Evolutionary conservation across 2,329 filamentous ascomycete species (phyloP), one percentile per base, ranked within the genome.

Genomic region (Myriosclerotinia curreyana): DNA sequence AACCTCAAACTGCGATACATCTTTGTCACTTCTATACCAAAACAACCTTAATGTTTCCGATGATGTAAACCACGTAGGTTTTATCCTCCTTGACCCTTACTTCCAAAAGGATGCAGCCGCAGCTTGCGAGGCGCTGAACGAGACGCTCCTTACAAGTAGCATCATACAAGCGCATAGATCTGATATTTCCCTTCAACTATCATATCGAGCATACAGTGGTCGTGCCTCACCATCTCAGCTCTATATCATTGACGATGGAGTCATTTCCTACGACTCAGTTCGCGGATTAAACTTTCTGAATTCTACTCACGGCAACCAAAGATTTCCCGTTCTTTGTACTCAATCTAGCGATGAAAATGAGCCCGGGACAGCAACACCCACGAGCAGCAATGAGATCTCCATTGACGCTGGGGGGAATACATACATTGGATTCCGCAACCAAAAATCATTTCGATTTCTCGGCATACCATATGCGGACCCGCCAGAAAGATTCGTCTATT

Each of bases 31-130:
- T 8, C 70, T 83, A 11, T 83, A 80, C 65, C 81, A 83, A 69
- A 84, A 83, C 72, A 83, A 83, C 49, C 74, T 83, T 31, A 84
- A 84, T 69, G 76, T 74, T 9, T 79, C 80, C 0, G 81, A 84
- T 66, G 80, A 83, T 72, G 74, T 71, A 34, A 83, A 83, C 66
- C 82, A 83, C 69, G 74, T 81, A 22, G 78, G 81, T 14, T 81
- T 81, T 3, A 77, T 83, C 51, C 71, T 83, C 9, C 73, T 83
- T 50, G 81, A 81, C 62, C 73, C 78, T 4, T 72, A 78, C 56
- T 69, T 73, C 8, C 74, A 75, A 48, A 69, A 72, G 22, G 72
- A 75, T 55, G 80, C 77, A 34, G 71, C 72, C 0, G 71, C 75
- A 42, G 80, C 79, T n/a, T 84, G 82, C 67, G 73, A 73, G 14